phyloP scores from a whole-genome alignment of 2,329 filamentous ascomycete species.

The Aspergillus ochraceus region DNA sequence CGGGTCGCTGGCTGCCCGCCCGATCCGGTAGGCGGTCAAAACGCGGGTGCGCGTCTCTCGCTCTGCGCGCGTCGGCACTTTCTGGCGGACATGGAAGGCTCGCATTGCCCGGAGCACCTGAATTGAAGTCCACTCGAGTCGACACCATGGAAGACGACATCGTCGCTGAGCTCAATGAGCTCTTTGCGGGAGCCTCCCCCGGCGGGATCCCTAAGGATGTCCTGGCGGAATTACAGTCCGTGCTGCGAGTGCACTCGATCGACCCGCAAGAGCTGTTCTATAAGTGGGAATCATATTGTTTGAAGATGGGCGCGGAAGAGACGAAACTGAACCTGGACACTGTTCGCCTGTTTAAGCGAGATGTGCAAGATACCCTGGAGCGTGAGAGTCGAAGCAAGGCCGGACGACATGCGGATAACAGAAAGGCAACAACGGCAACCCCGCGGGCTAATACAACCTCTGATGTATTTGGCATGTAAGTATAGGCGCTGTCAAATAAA shows the following conservation, averaged over 20 bases:
- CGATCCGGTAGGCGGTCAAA: constrained; percentile 9
- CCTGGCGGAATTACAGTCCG: constrained; percentile 77
- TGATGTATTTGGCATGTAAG: constrained; percentile 82
- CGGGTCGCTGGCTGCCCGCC: background rate
- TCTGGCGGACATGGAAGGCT: background rate
- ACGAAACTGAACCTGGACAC: constrained; percentile 69
- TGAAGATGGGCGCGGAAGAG: constrained; percentile 86
- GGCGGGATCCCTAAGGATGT: constrained; percentile 72
- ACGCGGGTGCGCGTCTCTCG: constrained; percentile 5
- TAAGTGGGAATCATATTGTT: constrained; percentile 98
- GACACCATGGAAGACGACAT: constrained; percentile 51
- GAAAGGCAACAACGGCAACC: constrained; percentile 55
- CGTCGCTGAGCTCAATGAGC: constrained; percentile 56
- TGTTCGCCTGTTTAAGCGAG: constrained; percentile 77
- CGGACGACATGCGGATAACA: constrained; percentile 63
- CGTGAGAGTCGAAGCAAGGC: constrained; percentile 67
- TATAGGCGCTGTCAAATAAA: background rate
- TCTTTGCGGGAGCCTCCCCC: constrained; percentile 57
- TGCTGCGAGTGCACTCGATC: constrained; percentile 79
- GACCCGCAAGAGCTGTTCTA: constrained; percentile 85
- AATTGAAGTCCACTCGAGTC: background rate
- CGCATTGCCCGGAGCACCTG: background rate
- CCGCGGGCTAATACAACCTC: constrained; percentile 60
- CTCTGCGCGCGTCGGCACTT: constrained; percentile 5
- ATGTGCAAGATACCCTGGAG: constrained; percentile 81